Evolutionary conservation across 2,329 filamentous ascomycete species (phyloP), one percentile per base, ranked within the genome.

Genomic region (Epichloe hybrida): DNA sequence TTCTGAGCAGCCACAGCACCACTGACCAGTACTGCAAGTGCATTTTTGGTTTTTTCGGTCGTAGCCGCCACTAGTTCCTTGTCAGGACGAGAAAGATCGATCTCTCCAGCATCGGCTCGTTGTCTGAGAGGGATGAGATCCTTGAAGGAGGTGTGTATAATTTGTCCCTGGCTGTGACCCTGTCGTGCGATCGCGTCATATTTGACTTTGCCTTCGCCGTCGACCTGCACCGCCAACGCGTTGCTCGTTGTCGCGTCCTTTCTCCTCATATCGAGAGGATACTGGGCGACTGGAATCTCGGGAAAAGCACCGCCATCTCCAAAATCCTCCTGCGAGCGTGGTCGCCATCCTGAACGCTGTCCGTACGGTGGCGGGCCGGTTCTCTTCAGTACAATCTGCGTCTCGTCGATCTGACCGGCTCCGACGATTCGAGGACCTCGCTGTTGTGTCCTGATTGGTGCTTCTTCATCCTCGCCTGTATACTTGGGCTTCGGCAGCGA

Each of bases 301-400:
- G 93, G 93, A 64, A 96, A 98, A 49, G 91, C 89, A 60, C 93
- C 93, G 56, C 93, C 93, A 73, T 97, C 90, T 60, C 88, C 90
- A 70, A 90, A 98, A 67, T 98, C 93, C 64, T 96, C 90, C 56
- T 86, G 80, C 40, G 77, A 77, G 61, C 91, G 84, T 35, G 93
- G 93, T 57, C 93, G 81, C 93, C 93, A 98, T 78, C 86, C 87
- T 65, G 80, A 70, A 62, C 93, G 84, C 65, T 89, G 83, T 47
- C 88, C 88, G 60, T 97, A 98, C 1, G 88, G 76, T 9, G 93
- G 93, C 52, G 90, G 89, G 17, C 90, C 90, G 52, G 80, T 77
- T 71, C 83, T 84, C 79, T 85, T 86, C 53, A 95, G 68, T 17
- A 94, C 86, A 58, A 97, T 76, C 66, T 95, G 89, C 39, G 83